Evolutionary conservation across 1,284 basidiomycete genomes (phyloP), one percentile per base, ranked within the genome.

Genomic region (Golubevia pallescens): DNA sequence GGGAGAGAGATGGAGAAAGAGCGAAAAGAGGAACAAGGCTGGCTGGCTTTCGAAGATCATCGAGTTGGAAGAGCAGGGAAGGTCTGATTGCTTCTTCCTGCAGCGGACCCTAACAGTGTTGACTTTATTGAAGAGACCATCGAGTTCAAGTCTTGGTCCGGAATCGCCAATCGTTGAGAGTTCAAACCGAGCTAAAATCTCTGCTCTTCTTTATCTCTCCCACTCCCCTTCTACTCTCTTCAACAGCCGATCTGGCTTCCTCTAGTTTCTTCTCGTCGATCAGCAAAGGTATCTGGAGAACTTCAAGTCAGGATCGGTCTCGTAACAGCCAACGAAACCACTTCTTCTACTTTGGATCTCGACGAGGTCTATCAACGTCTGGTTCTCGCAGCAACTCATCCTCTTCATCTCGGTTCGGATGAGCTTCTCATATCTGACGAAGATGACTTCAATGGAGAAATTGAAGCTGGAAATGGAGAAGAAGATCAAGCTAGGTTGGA

Each of bases 301-400:
- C 20, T 81, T 21, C 69, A 74, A 57, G 63, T 81, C 69, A 73
- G 70, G 65, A 58, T 81, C 19, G 78, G 78, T 42, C 70, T 81
- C 13, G 67, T 81, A 1, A 55, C 77, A 2, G 24, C 60, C 4
- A 23, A 63, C 5, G 16, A 10, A 34, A 34, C 58, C n/a, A 5
- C 59, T 14, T 6, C 16, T 54, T 19, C 34, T 28, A 28, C 10
- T 28, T 16, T 38, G 34, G 34, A 42, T 61, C 19, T 73, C 51
- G 65, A 75, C 24, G 64, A 75, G 55, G 38, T 70, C 28, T 75
- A 75, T 67, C 65, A 75, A 63, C n/a, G 23, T 58, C 16, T 48
- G 16, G 42, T 16, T 16, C 16, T 48, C 13, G 42, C 42, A 13
- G 8, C 42, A 48, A 13, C 42, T 48, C 42, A 48, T 48, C 42